Percentiles rank a stretch among this genome's conserved stretches.
Conservation (phyloP, 139 green algal species). For the Chlorella ohadii region DNA sequence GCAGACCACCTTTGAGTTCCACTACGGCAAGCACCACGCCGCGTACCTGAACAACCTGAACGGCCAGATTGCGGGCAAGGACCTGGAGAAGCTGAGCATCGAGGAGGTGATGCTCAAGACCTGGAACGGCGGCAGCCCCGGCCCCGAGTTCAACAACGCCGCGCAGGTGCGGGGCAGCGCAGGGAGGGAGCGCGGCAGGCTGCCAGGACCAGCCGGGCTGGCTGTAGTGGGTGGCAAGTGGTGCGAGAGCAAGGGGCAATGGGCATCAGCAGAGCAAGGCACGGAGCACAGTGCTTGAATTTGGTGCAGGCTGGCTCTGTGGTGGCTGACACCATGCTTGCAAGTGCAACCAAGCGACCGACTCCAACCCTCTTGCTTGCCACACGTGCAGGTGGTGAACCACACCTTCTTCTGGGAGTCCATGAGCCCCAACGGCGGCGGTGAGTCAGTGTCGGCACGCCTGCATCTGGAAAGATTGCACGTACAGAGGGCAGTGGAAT, state of each 20-base stretch:
- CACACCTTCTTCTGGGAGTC: conserved; percentile 97
- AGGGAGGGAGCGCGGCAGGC: background rate
- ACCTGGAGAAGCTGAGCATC: conserved; percentile 82
- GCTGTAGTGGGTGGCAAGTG: no score
- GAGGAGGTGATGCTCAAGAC: conserved; percentile 85
- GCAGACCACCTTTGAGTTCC: conserved; percentile 81
- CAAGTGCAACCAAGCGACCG: no score
- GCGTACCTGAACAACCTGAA: conserved; percentile 95
- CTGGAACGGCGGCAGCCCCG: conserved; percentile 91
- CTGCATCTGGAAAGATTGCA: no score
- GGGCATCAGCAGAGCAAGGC: no score
- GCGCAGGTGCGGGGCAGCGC: conserved; percentile 67
- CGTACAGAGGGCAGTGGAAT: no score
- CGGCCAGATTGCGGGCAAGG: conserved; percentile 91
- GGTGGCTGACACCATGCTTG: no score
- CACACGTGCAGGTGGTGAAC: conserved; percentile 82
- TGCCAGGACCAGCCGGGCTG: no score
- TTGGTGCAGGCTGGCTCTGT: no score
- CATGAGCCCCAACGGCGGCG: conserved; percentile 85
- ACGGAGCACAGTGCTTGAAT: no score
- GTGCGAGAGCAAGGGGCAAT: no score
- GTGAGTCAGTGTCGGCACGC: conserved; percentile 21
- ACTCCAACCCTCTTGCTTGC: background rate
- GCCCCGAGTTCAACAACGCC: conserved; percentile 94
- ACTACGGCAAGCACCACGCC: conserved; percentile 95